Base-by-base conservation (phyloP, 176 grass and related monocot genomes). In the Triticum monococcum region DNA sequence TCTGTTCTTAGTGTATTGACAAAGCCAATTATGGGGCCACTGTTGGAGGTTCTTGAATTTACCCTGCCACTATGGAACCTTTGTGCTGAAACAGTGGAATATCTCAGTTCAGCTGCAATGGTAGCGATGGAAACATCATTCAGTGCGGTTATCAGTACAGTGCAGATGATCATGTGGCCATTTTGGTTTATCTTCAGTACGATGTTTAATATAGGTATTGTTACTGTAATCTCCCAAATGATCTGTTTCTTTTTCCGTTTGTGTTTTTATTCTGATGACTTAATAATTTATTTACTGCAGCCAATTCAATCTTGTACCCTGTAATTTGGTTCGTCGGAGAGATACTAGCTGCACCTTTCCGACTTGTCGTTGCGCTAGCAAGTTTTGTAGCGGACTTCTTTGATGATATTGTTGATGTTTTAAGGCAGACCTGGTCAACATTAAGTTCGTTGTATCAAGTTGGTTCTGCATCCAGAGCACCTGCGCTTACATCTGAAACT, bases 141-240 rank as follows among this genome's bases (percentile, higher is more conserved):
- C 83, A 89, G 88, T 85, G 69, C 92, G 16, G 75, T 98, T 80
- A 75, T 86, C 1, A 33, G 61, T 72, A 87, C 87, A 84, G 36
- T 91, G n/a, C 84, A 96, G 60, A 77, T 89, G 79, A 92, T 99
- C 33, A 30, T 94, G 84, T 99, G 88, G 94, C 97, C 97, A 70
- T 96, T 99, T 80, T 90, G 88, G 87, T 26, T 94, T 79, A 71
- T 94, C 52, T 89, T 92, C 80, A 90, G 78, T 79, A 83, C 72
- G n/a, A 7, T 90, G 28, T 50, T 92, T 88, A 90, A 81, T 88
- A 83, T 93, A 43, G 92, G 94, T 99, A 94, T 52, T 85, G 70
- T 92, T 72, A 40, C 32, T 78, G 16, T 64, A 80, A 79, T 30
- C 63, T 86, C 68, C 67, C 35, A 6, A 22, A 37, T 40, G 25